Percentiles rank a stretch among this genome's conserved stretches.
These are phyloP conservation scores for Plasmopara halstedii DNA, from an alignment of 352 stramenopile species.

Conservation along the genomic window DNA sequence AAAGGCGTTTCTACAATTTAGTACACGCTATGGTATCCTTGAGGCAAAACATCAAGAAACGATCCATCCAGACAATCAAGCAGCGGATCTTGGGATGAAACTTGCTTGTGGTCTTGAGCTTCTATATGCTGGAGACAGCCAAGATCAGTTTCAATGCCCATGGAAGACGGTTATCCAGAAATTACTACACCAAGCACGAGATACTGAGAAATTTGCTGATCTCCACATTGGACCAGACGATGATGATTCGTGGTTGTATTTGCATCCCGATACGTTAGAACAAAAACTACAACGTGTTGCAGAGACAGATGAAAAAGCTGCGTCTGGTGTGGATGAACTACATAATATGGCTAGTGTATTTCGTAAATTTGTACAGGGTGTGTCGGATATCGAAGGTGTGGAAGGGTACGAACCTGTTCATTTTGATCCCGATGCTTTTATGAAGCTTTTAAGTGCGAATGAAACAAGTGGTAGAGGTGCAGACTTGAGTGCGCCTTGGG, in stretches of 20 bases:
- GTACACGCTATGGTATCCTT: slow-evolving; percentile 16
- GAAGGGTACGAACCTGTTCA: slow-evolving; percentile 42
- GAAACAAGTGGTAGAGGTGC: not conserved
- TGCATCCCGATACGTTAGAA: slow-evolving; percentile 69
- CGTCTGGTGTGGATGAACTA: slow-evolving; percentile 40
- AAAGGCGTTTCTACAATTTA: slow-evolving; percentile 35
- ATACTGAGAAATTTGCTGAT: not conserved
- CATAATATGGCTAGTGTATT: slow-evolving; percentile 71
- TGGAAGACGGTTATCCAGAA: slow-evolving; percentile 41
- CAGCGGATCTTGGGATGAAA: slow-evolving; percentile 63
- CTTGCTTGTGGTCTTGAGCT: slow-evolving; percentile 71
- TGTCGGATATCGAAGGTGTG: slow-evolving; percentile 65
- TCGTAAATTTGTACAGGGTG: slow-evolving; percentile 53
- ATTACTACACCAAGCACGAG: slow-evolving; percentile 2
- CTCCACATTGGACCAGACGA: slow-evolving; percentile 31
- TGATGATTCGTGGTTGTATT: slow-evolving; percentile 71
- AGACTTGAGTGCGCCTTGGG: slow-evolving; percentile 13
- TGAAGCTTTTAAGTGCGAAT: slow-evolving; percentile 47
- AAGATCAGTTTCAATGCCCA: slow-evolving; percentile 34
- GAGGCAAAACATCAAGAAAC: slow-evolving; percentile 8
- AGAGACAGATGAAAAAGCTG: slow-evolving; percentile 1
- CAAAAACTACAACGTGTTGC: slow-evolving; percentile 41
- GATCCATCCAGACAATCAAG: slow-evolving; percentile 19
- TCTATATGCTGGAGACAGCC: slow-evolving; percentile 34
- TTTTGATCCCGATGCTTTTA: slow-evolving; percentile 62